Base-by-base conservation (phyloP, 2,329 filamentous ascomycete genomes). In the Cladobotryum protrusum region DNA sequence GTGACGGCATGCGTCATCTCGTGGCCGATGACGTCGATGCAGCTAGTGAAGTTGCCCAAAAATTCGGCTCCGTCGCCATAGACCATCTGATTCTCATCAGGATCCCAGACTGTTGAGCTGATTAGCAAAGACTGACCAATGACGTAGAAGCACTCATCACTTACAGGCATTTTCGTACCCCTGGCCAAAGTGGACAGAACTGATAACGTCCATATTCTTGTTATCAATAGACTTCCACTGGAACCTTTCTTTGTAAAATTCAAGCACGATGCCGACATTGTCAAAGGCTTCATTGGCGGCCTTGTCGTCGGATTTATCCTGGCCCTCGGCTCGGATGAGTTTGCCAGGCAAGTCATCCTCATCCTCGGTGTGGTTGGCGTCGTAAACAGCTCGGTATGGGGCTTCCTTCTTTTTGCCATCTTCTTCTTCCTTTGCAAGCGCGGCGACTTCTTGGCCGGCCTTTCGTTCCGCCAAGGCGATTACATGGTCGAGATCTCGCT, bases 1-100 rank as follows among this genome's bases (percentile, higher is more conserved):
- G 72, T 77, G 17, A 82, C 68, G 24, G 75, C 78, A 56, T 81
- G 78, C 35, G 76, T 79, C 17, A 81, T 63, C 56, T 81, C 78
- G 54, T 81, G 77, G 3, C 74, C 78, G 49, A 81, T 79, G 47
- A 81, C 76, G 54, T 81, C 78, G 29, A 79, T 64, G 49, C 68
- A 73, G 24, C 69, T 69, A 2, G 74, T 74, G 59, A 81, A 79
- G 61, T 75, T 71, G 57, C 69, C 70, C 47, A 80, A 64, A 43
- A 77, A 75, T 34, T 72, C 68, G 52, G 74, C 71, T 6, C 78
- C 77, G 47, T 81, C 77, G 3, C 78, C 78, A 55, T 77, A 81
- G 4, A 79, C 75, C 72, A 81, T 78, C 57, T 79, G 75, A 34
- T 67, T 59, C 43, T 63, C 65, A 52, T 70, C 63, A 2, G 73